Evolutionary conservation across 129 eudicot species (phyloP).

Genomic region (Flaveria bidentis): DNA sequence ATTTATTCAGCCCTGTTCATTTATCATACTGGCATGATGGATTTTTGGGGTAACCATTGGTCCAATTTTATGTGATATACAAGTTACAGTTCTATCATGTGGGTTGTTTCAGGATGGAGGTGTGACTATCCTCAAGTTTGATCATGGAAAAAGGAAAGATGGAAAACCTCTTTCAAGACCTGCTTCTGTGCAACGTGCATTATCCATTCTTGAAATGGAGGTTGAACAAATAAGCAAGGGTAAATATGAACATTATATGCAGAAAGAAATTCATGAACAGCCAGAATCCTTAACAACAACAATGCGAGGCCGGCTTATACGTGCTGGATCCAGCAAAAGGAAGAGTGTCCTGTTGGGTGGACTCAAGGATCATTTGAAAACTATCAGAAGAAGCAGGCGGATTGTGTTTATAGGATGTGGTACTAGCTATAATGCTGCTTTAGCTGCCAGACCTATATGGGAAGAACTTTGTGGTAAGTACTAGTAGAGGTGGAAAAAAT

Average conservation of each 20-base stretch:
- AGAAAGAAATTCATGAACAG: constrained; percentile 96
- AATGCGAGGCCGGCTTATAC: constrained; percentile 93
- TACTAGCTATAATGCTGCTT: constrained; percentile 97
- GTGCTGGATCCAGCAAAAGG: constrained; percentile 80
- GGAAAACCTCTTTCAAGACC: constrained; percentile 64
- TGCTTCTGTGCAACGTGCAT: constrained; percentile 90
- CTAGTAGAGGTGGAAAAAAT: background rate
- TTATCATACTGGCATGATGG: background rate
- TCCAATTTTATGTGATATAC: background rate
- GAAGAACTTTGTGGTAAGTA: constrained; percentile 96
- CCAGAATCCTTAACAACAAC: constrained; percentile 95
- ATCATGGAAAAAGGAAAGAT: constrained; percentile 57
- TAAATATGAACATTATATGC: constrained; percentile 91
- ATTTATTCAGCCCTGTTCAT: background rate
- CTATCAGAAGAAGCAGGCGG: constrained; percentile 93
- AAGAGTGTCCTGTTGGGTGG: constrained; percentile 92
- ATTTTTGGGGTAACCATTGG: background rate
- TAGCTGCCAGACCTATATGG: constrained; percentile 85
- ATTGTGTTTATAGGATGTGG: constrained; percentile 97
- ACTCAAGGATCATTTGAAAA: constrained; percentile 87
- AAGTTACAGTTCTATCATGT: background rate
- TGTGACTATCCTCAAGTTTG: constrained; percentile 80
- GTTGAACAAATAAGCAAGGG: constrained; percentile 98
- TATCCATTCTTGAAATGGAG: constrained; percentile 95
- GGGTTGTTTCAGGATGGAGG: constrained; percentile 69